Percentiles rank a stretch among this genome's conserved stretches.
These are phyloP conservation scores for Ceratobasidium sp. DNA, from an alignment of 1,284 basidiomycete species.

Conservation along the genomic window DNA sequence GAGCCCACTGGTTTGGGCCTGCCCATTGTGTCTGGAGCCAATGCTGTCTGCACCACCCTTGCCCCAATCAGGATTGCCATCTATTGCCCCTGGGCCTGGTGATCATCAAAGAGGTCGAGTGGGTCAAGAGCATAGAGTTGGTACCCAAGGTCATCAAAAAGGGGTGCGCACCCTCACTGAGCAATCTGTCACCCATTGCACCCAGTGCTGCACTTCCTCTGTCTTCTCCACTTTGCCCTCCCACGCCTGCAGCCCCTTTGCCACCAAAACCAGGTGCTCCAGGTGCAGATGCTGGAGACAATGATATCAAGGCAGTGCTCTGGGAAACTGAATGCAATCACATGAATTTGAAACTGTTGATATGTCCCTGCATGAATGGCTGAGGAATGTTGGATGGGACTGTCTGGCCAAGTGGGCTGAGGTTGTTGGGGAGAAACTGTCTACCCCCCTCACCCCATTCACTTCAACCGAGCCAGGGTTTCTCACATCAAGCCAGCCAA, in stretches of 20 bases:
- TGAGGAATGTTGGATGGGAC: constrained; percentile 18
- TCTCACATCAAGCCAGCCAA: constrained; percentile 38
- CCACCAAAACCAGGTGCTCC: constrained; percentile 16
- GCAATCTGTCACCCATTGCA: constrained; percentile 9
- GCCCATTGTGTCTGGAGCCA: constrained; percentile 20
- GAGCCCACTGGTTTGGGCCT: constrained; percentile 20
- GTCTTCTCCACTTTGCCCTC: constrained; percentile 15
- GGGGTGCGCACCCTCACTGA: constrained; percentile 10
- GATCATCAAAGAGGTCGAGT: background rate
- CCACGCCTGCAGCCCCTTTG: constrained; percentile 6
- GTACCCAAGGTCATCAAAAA: background rate
- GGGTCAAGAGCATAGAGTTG: background rate
- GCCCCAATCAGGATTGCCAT: constrained; percentile 20
- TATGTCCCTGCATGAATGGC: constrained; percentile 26
- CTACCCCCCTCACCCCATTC: constrained; percentile 23
- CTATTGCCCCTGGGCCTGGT: background rate
- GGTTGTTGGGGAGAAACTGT: background rate
- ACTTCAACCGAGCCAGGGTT: constrained; percentile 33
- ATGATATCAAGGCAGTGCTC: constrained; percentile 37
- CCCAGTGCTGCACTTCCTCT: constrained; percentile 17
- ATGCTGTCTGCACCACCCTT: constrained; percentile 32
- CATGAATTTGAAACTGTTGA: constrained; percentile 38
- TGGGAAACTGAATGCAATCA: constrained; percentile 41
- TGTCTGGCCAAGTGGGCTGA: constrained; percentile 21
- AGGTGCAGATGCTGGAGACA: constrained; percentile 13